Base-by-base conservation (phyloP, 2,329 filamentous ascomycete species). In the Nemania sp. region DNA sequence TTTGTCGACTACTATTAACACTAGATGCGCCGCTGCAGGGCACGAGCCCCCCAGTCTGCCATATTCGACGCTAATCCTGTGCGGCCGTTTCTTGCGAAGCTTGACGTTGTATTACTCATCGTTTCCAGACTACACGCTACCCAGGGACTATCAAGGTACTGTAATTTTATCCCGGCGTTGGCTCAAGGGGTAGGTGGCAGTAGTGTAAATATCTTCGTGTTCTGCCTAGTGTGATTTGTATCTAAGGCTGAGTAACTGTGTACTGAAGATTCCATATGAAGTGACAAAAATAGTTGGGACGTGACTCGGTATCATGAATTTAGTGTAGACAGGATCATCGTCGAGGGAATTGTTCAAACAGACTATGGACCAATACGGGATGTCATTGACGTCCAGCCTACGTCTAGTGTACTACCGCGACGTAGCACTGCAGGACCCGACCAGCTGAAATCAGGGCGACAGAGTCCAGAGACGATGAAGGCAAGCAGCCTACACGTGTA, bases 391-490 rank as follows among this genome's bases (percentile, higher is more conserved):
- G 34, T 19, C 31, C 9, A 42, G 20, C 15, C 12, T 30, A 14
- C 40, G 37, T n/a, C 19, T n/a, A n/a, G n/a, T n/a, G n/a, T 22
- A 31, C 46, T 43, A 17, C 41, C 44, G 28, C 24, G 34, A 24
- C 11, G 40, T 49, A 30, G 23, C 39, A 49, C 46, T 20, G 14
- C 19, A 30, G 33, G 15, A 37, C 23, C 30, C 31, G 33, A 52
- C 20, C 33, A 56, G 54, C 54, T 56, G 54, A 56, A 56, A 53
- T 52, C 15, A 56, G 54, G 54, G 54, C 54, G 54, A 47, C 49
- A 37, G 43, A 44, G 34, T 34, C 23, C 49, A 33, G 43, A 33
- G 34, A 34, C 26, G 17, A 34, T 24, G 30, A 11, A 23, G 40
- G 28, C 14, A 28, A 24, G 36, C 44, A 49, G 49, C 53, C 54